phyloP scores from a whole-genome alignment of 2,329 filamentous ascomycete genomes.

The Colletotrichum zoysiae region DNA sequence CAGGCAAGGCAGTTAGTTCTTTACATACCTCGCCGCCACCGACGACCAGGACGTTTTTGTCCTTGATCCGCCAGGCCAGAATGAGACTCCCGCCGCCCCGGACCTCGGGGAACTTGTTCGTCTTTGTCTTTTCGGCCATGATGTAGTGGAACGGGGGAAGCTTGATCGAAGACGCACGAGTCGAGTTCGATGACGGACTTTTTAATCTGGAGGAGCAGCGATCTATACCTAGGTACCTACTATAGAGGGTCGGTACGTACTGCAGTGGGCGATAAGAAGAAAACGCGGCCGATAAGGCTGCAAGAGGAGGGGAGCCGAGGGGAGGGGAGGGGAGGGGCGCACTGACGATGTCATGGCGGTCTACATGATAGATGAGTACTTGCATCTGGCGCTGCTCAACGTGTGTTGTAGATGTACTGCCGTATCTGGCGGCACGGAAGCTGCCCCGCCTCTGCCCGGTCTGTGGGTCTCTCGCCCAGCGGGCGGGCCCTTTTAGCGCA shows the following conservation, averaged over 20 bases:
- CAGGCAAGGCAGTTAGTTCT: too few species aligned
- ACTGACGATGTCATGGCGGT: constrained; percentile 20
- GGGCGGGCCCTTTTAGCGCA: constrained; percentile 20
- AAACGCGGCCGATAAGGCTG: constrained; percentile 28
- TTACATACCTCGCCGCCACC: constrained; percentile 89
- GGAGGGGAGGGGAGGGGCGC: background rate
- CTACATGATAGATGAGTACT: constrained; percentile 20
- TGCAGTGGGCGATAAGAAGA: constrained; percentile 21
- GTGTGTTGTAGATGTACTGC: background rate
- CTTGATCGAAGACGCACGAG: background rate
- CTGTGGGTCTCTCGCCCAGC: constrained; percentile 1
- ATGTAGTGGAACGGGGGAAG: constrained; percentile 3
- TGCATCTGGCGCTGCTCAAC: background rate
- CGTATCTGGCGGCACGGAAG: constrained; percentile 9
- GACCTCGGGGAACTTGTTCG: constrained; percentile 77
- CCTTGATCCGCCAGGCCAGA: constrained; percentile 93
- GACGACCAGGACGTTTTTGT: constrained; percentile 90
- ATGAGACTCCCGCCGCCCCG: constrained; percentile 94
- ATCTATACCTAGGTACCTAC: too few species aligned
- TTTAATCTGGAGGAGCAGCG: constrained; percentile 14
- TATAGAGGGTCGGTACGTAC: too few species aligned
- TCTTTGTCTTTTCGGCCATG: constrained; percentile 41
- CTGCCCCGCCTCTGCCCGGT: constrained; percentile 18
- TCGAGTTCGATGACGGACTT: constrained; percentile 28
- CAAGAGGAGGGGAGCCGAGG: background rate